These are phyloP conservation scores for Aquilaria sinensis DNA, from an alignment of 345 rosid genomes.

Conservation along the genomic window DNA sequence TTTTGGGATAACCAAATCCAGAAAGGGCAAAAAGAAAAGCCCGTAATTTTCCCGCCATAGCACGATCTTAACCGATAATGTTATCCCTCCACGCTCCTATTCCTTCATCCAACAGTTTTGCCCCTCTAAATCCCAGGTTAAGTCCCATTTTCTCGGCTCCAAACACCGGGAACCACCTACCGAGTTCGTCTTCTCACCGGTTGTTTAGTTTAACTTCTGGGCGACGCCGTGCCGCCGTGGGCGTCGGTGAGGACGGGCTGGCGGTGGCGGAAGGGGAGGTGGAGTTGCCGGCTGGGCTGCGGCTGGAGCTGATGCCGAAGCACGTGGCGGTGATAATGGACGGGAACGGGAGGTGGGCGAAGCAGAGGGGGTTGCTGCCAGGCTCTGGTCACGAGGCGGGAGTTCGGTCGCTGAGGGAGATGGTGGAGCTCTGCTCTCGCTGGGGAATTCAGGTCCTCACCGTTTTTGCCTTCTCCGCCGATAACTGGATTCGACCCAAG, in stretches of 20 bases:
- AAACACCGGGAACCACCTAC: no score
- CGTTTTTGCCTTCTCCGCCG: constrained; percentile 76
- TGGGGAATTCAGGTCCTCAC: constrained; percentile 76
- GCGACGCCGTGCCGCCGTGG: background rate
- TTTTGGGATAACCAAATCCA: no score
- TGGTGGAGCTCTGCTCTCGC: constrained; percentile 37
- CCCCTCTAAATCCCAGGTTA: no score
- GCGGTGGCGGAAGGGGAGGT: constrained; percentile 11
- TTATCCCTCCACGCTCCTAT: no score
- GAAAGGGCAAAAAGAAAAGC: no score
- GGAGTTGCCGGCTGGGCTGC: constrained; percentile 43
- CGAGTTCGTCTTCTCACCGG: no score
- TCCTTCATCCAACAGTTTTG: no score
- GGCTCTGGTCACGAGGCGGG: constrained; percentile 68
- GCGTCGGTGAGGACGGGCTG: constrained; percentile 17
- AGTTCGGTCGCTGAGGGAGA: constrained; percentile 43
- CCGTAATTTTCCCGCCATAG: no score
- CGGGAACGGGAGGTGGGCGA: constrained; percentile 77
- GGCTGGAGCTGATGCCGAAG: constrained; percentile 48
- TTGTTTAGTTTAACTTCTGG: no score
- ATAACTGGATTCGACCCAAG: constrained; percentile 76
- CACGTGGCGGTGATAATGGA: constrained; percentile 89
- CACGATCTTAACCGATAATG: no score
- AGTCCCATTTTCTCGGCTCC: no score
- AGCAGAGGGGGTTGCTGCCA: constrained; percentile 39